These are phyloP conservation scores for Beverwykella pulmonaria DNA, from an alignment of 495 filamentous ascomycete species.

Conservation along the genomic window DNA sequence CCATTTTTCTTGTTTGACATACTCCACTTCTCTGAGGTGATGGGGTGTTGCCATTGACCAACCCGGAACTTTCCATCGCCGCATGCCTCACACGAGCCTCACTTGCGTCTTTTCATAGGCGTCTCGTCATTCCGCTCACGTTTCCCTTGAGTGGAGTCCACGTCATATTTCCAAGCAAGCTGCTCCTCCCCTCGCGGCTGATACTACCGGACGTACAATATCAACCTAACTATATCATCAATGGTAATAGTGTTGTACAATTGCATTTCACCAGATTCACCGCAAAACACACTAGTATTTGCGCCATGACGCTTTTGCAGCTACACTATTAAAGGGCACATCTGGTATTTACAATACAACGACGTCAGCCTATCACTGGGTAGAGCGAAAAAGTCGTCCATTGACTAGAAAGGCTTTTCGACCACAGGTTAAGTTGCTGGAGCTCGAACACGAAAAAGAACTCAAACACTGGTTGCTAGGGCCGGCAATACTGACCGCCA, in stretches of 20 bases:
- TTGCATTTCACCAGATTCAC: neutral
- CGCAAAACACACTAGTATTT: neutral
- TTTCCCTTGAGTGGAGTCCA: neutral
- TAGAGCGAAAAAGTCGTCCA: too few species aligned
- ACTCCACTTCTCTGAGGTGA: neutral
- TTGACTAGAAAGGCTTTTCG: too few species aligned
- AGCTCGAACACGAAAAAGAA: neutral
- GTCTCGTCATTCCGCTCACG: neutral
- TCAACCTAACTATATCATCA: too few species aligned
- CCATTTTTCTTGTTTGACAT: neutral
- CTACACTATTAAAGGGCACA: too few species aligned
- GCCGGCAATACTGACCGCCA: constrained; percentile 4
- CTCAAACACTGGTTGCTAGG: neutral
- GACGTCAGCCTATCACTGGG: too few species aligned
- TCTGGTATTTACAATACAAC: too few species aligned
- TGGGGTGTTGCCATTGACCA: neutral
- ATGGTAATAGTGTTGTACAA: neutral
- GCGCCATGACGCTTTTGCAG: neutral
- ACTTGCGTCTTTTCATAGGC: neutral
- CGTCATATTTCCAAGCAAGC: neutral
- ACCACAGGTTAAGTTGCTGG: neutral
- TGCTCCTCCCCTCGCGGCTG: neutral
- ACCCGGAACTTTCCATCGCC: neutral
- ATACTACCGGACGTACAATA: neutral
- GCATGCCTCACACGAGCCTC: neutral